A percentile compares a stretch with the other conserved stretches of the same genome.
Conservation (phyloP, 2,329 filamentous ascomycete genomes). For the Xylaria sp. region DNA sequence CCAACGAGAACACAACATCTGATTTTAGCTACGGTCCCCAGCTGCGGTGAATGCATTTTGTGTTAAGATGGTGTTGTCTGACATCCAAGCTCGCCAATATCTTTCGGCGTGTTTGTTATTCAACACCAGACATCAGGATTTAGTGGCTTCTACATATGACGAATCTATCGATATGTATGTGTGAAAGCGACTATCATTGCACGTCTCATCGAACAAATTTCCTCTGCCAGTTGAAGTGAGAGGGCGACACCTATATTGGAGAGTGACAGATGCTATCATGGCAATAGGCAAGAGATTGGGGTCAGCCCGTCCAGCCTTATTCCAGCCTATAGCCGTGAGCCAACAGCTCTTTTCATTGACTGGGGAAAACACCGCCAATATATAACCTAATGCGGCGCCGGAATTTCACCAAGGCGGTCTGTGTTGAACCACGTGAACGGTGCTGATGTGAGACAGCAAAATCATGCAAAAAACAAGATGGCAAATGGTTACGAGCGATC, state of each 20-base stretch:
- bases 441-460: conserved; percentile 33
- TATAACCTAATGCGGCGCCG: conserved; percentile 13
- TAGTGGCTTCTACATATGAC: not conserved
- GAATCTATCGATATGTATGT: not conserved
- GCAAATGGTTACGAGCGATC: conserved; percentile 9
- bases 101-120: not conserved
- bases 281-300: not conserved
- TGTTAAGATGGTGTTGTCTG: not conserved
- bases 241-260: not conserved
- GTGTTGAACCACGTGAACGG: conserved; percentile 27
- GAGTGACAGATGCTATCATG: not conserved
- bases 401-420: conserved; percentile 7
- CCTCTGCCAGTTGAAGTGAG: too few relatives aligned
- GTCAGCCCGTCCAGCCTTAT: not conserved
- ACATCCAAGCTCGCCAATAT: not conserved
- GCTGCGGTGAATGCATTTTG: not conserved
- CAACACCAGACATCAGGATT: not conserved
- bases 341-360: conserved; percentile 13
- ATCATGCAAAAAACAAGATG: conserved; percentile 14
- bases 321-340: conserved; percentile 11
- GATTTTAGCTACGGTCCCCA: not conserved
- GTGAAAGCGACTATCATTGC: not conserved
- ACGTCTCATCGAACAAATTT: not conserved
- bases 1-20: not conserved
- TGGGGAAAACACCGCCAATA: conserved; percentile 13